A percentile compares a stretch with the other conserved stretches of the same genome.
Conservation (phyloP, 1,284 basidiomycete genomes). For the Moniliophthora roreri region DNA sequence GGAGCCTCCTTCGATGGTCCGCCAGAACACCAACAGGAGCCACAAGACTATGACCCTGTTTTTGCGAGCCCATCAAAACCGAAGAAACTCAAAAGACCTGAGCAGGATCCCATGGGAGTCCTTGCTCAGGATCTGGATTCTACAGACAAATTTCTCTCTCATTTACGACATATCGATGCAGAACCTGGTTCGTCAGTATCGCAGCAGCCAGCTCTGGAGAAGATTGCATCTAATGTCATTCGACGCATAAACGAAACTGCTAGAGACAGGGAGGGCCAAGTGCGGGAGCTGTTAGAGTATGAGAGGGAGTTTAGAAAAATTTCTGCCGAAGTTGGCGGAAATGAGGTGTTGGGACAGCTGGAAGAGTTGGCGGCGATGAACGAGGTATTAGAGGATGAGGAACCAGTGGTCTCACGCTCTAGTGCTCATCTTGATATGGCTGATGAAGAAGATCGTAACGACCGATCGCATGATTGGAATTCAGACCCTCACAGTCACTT, state of each 20-base stretch:
- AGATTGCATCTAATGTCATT: slow-evolving; percentile 73
- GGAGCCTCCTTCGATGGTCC: slow-evolving; percentile 25
- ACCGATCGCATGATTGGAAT: slow-evolving; percentile 53
- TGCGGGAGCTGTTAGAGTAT: slow-evolving; percentile 71
- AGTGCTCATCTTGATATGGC: slow-evolving; percentile 35
- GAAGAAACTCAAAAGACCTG: slow-evolving; percentile 34
- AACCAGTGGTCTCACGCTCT: slow-evolving; percentile 21
- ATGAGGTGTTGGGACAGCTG: slow-evolving; percentile 66
- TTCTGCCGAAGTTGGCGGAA: slow-evolving; percentile 71
- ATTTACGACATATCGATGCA: slow-evolving; percentile 66
- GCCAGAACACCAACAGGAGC: slow-evolving; percentile 20
- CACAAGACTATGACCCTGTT: slow-evolving; percentile 36
- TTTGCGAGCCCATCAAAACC: slow-evolving; percentile 40
- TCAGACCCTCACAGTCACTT: slow-evolving; percentile 51
- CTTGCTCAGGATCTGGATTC: slow-evolving; percentile 72
- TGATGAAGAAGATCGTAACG: slow-evolving; percentile 38
- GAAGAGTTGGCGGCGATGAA: slow-evolving; percentile 58
- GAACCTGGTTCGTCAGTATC: slow-evolving; percentile 40
- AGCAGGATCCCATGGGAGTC: slow-evolving; percentile 69
- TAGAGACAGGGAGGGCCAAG: slow-evolving; percentile 74
- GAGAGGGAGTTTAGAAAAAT: slow-evolving; percentile 80
- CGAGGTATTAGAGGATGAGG: slow-evolving; percentile 54
- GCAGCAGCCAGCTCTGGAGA: slow-evolving; percentile 60
- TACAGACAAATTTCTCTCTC: slow-evolving; percentile 72
- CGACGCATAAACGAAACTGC: slow-evolving; percentile 71